phyloP scores from a whole-genome alignment of 768 basidiomycete genomes.

The Gymnopilus dilepis region DNA sequence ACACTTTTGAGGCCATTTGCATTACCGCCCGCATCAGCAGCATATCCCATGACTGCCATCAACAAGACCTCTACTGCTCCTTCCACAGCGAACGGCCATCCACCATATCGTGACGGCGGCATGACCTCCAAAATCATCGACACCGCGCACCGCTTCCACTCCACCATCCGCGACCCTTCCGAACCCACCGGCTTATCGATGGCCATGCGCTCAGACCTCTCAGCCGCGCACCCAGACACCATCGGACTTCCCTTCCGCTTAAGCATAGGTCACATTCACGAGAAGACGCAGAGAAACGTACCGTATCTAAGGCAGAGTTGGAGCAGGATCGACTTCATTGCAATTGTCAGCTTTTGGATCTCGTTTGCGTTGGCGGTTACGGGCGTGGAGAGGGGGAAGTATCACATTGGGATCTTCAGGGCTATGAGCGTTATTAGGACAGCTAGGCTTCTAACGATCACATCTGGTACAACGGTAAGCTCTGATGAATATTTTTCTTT shows the following conservation, averaged over 20 bases:
- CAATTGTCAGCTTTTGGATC: slow-evolving; percentile 88
- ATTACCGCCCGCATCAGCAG: slow-evolving; percentile 37
- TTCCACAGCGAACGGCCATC: slow-evolving; percentile 13
- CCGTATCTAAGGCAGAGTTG: slow-evolving; percentile 94
- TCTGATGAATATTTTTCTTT: neutral
- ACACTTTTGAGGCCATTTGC: slow-evolving; percentile 62
- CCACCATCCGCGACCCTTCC: slow-evolving; percentile 47
- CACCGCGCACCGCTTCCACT: slow-evolving; percentile 40
- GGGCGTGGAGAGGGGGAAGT: slow-evolving; percentile 66
- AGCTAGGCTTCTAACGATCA: slow-evolving; percentile 83
- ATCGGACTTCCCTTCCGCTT: slow-evolving; percentile 68
- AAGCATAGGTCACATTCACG: slow-evolving; percentile 57
- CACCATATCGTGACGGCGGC: slow-evolving; percentile 28
- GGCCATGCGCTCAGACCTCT: slow-evolving; percentile 48
- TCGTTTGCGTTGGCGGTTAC: slow-evolving; percentile 72
- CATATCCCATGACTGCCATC: slow-evolving; percentile 30
- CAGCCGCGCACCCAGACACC: slow-evolving; percentile 38
- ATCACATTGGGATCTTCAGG: slow-evolving; percentile 87
- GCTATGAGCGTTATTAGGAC: slow-evolving; percentile 87
- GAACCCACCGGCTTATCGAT: slow-evolving; percentile 57
- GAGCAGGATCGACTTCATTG: slow-evolving; percentile 88
- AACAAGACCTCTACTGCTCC: slow-evolving; percentile 9
- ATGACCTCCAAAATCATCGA: slow-evolving; percentile 34
- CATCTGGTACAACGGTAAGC: slow-evolving; percentile 88
- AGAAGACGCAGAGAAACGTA: slow-evolving; percentile 67